Base-by-base conservation (phyloP, 31 red algal species). In the Bonnemaisonia californica region DNA sequence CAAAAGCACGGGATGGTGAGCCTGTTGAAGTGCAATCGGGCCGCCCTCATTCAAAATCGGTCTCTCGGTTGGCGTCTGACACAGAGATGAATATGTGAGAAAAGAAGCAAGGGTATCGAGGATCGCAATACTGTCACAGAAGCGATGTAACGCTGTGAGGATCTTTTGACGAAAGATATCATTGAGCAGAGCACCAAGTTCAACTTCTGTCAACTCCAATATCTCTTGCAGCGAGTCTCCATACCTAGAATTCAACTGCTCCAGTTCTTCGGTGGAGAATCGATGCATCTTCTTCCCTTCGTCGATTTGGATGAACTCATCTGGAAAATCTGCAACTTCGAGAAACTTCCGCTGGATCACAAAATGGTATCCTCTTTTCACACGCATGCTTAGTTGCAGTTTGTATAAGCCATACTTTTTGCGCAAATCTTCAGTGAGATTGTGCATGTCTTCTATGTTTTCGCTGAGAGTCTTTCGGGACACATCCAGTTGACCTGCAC, bases 121-220 rank as follows among this genome's bases (percentile, higher is more conserved):
- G n/a, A 94, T 71, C 2, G 91, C 91, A 47, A 98, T 69, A 45
- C 78, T 76, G 57, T 98, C 95, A 38, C 95, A 98, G 19, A 98
- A 59, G 31, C 91, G 74, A 73, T 98, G 95, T 39, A 98, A 60
- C 9, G 95, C 72, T 26, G 71, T 71, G 33, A 93, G 58, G n/a
- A 74, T 71, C 41, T 78, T 34, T 9, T 51, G 24, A 61, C 64
- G 42, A 47, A 81, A 86, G 4, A 90, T 87, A 11, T 57, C 38
- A 28, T 41, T 42, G n/a, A 91, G 65, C 22, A 98, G 81, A 8
- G 31, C 30, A 5, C 73, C 63, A 45, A 98, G 77, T 57, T 94
- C 91, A 28, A 78, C 39, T 66, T 87, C 81, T 54, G 83, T 92
- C 59, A 79, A 42, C 34, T 62, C 71, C 84, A 83, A 92, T 26